These are phyloP conservation scores for Passiflora organensis DNA, from an alignment of 345 rosid species.

Conservation along the genomic window DNA sequence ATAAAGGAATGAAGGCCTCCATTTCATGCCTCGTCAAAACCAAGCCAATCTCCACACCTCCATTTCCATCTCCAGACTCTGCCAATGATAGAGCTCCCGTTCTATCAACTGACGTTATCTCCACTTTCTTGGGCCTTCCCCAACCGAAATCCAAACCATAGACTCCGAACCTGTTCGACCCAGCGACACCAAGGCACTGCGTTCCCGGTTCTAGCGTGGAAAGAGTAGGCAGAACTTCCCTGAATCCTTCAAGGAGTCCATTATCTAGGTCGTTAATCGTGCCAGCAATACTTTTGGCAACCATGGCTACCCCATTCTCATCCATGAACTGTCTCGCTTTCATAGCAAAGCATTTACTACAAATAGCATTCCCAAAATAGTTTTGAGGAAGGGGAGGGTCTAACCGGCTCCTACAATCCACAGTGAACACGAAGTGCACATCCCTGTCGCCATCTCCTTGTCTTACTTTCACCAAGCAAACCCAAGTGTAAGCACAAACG, in stretches of 20 bases:
- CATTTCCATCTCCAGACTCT: not conserved
- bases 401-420: slow-evolving; percentile 27
- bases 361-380: slow-evolving; percentile 34
- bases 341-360: too few species aligned
- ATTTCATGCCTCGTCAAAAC: not conserved
- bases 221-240: too few species aligned
- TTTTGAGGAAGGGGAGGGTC: slow-evolving; percentile 15
- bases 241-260: too few species aligned
- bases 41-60: slow-evolving; percentile 7
- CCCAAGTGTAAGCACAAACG: slow-evolving; percentile 6
- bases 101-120: not conserved
- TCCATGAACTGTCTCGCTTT: not conserved
- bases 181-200: slow-evolving; percentile 4
- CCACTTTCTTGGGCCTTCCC: slow-evolving; percentile 12
- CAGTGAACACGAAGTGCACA: slow-evolving; percentile 11
- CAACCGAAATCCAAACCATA: slow-evolving; percentile 15
- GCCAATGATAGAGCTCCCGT: not conserved
- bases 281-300: too few species aligned
- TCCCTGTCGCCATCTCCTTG: slow-evolving; percentile 5
- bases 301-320: not conserved
- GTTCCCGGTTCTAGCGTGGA: too few species aligned
- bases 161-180: slow-evolving; percentile 2
- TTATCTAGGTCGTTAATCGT: too few species aligned
- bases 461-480: slow-evolving; percentile 18
- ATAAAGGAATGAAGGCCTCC: slow-evolving; percentile 4